Base-by-base conservation (phyloP, 1,284 basidiomycete genomes). In the Phlebopus sp. region DNA sequence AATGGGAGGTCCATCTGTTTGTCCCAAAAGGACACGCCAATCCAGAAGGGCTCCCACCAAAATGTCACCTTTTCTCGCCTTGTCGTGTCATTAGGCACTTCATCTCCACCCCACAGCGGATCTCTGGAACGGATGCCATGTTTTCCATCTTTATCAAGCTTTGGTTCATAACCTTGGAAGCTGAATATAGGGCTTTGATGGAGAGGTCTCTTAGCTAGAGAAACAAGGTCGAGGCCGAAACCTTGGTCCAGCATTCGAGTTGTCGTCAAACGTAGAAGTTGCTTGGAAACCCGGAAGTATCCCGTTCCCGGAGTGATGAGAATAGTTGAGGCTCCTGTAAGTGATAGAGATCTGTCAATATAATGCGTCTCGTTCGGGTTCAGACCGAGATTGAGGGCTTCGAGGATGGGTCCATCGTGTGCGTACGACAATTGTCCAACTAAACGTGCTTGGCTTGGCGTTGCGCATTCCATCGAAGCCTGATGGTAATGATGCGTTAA, bases 211-310 rank as follows among this genome's bases (percentile, higher is more conserved):
- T 97, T 97, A 31, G 91, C 86, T 32, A 99, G 77, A 37, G 88
- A 90, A 42, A 99, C 85, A 18, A 98, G 79, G 60, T 98, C 92
- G 5, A 97, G 71, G 0, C 87, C 85, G 54, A 96, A 87, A 0
- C 97, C 97, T 66, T 96, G 94, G 60, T 97, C 94, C 34, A 97
- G 80, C 79, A 98, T 85, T n/a, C 97, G 81, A 44, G 92, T 93
- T 0, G 95, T 97, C 0, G 96, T 98, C 54, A 98, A 70, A 5
- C 95, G 84, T 7, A 99, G 76, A 1, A 98, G 79, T 52, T 85
- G 82, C 67, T 97, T 97, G 54, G 90, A 86, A 2, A 97, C 97
- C 18, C 88, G 83, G 64, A 94, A 99, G 66, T 93, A 92, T 1
- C 93, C 94, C 2, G 94, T 95, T 1, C 97, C 97, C 0, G 95